Conservation (phyloP, 768 basidiomycete genomes). For the Boletus bicolor region DNA sequence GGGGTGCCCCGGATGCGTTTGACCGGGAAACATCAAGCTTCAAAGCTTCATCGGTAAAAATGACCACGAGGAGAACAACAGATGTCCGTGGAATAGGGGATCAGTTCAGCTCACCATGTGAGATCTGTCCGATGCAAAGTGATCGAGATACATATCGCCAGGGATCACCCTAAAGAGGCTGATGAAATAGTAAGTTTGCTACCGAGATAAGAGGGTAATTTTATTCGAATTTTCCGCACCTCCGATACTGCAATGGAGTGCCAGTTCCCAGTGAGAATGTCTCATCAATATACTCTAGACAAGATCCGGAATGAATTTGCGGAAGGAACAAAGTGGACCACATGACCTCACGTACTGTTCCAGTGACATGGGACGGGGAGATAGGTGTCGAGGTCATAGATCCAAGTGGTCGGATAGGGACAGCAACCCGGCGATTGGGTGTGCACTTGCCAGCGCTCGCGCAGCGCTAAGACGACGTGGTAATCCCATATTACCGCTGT, state of each 20-base stretch:
- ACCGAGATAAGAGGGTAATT: not conserved
- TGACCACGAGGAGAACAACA: not conserved
- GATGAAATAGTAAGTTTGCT: slow-evolving; percentile 5
- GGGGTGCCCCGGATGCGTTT: slow-evolving; percentile 9
- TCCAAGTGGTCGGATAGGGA: slow-evolving; percentile 39
- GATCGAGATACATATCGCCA: slow-evolving; percentile 45
- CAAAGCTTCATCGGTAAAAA: not conserved
- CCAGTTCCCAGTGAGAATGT: slow-evolving; percentile 40
- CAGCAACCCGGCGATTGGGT: not conserved
- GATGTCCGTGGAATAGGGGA: slow-evolving; percentile 9
- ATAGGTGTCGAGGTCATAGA: slow-evolving; percentile 67
- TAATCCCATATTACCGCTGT: slow-evolving; percentile 68
- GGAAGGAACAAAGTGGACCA: not conserved
- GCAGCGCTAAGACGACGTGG: slow-evolving; percentile 62
- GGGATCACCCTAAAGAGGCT: slow-evolving; percentile 65
- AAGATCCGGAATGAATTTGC: slow-evolving; percentile 18
- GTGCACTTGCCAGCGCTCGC: slow-evolving; percentile 24
- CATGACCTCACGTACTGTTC: slow-evolving; percentile 38
- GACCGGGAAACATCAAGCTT: slow-evolving; percentile 1
- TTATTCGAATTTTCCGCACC: slow-evolving; percentile 34
- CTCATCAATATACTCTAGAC: slow-evolving; percentile 42
- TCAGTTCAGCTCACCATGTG: slow-evolving; percentile 55
- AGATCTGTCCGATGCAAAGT: slow-evolving; percentile 73
- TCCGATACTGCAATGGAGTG: slow-evolving; percentile 39
- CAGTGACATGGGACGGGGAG: slow-evolving; percentile 50